Evolutionary conservation across 1,139 yeast species (phyloP).

Genomic region (Spathaspora sp.): DNA sequence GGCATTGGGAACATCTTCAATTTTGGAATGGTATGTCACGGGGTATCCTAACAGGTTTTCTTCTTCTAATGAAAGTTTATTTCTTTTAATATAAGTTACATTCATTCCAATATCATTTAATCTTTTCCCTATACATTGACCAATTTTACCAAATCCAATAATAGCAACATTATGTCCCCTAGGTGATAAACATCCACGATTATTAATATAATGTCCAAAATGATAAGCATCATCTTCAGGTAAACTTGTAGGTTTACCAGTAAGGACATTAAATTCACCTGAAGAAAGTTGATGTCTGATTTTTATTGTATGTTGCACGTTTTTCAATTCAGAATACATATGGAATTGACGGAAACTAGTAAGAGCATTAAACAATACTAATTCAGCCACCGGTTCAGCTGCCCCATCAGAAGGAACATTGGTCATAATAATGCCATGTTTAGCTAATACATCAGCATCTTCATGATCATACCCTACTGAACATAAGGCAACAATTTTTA

Average conservation of each 20-base stretch:
- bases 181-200: conserved; percentile 46
- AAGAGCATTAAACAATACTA: conserved; percentile 60
- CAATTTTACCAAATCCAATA: conserved; percentile 80
- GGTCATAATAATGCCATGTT: conserved; percentile 52
- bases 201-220: conserved; percentile 48
- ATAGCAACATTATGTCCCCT: conserved; percentile 61
- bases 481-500: conserved; percentile 61
- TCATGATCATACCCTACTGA: conserved; percentile 72
- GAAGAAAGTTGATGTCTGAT: conserved; percentile 12
- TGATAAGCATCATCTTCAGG: conserved; percentile 29
- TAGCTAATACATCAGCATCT: conserved; percentile 42
- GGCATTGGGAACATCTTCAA: conserved; percentile 34
- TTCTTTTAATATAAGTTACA: conserved; percentile 61
- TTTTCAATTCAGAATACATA: conserved; percentile 27
- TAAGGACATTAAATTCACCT: conserved; percentile 9
- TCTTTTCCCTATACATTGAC: conserved; percentile 60
- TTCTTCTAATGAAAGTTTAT: conserved; percentile 37
- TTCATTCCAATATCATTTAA: conserved; percentile 64
- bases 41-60: conserved; percentile 42
- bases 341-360: conserved; percentile 62
- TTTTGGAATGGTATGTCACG: conserved; percentile 40
- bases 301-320: conserved; percentile 11
- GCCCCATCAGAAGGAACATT: conserved; percentile 68
- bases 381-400: conserved; percentile 73
- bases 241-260: conserved; percentile 10